Conservation (phyloP, 805 yeast genomes). For the Myxozyma udenii region DNA sequence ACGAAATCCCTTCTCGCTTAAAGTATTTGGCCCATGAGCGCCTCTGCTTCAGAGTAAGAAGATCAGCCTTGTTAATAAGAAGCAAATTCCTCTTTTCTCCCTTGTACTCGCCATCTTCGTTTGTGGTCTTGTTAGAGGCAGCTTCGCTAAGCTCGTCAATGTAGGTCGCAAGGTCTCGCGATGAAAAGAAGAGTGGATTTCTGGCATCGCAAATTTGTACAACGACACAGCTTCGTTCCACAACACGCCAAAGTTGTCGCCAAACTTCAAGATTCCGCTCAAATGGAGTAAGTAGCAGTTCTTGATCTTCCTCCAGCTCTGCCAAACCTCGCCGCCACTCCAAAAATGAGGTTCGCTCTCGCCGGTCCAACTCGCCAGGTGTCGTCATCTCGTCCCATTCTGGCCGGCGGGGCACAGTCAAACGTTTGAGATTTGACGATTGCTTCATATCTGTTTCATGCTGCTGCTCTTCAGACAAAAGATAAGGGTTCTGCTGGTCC, state of each 20-base stretch:
- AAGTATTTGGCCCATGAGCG: conserved; percentile 85
- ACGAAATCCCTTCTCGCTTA: conserved; percentile 61
- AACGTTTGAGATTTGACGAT: conserved; percentile 47
- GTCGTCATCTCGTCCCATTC: conserved; percentile 72
- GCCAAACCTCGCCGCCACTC: conserved; percentile 95
- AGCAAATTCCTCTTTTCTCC: conserved; percentile 65
- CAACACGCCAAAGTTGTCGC: conserved; percentile 98
- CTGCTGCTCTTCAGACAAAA: conserved; percentile 59
- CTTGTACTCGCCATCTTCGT: conserved; percentile 41
- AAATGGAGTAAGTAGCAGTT: conserved; percentile 87
- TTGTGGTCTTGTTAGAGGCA: not conserved
- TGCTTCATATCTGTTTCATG: conserved; percentile 62
- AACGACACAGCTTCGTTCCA: conserved; percentile 87
- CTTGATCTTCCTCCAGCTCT: conserved; percentile 73
- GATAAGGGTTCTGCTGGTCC: conserved; percentile 52
- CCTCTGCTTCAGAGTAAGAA: conserved; percentile 73
- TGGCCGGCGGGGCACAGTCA: conserved; percentile 93
- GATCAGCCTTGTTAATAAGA: conserved; percentile 90
- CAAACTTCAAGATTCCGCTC: conserved; percentile 97
- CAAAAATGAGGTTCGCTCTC: conserved; percentile 84
- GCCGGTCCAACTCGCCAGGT: conserved; percentile 72
- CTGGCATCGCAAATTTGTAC: conserved; percentile 98
- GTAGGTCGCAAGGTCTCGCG: conserved; percentile 79
- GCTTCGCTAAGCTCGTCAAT: conserved; percentile 68
- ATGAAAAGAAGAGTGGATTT: conserved; percentile 85